Evolutionary conservation across 2,329 filamentous ascomycete genomes (phyloP).

Genomic region (Neopestalotiopsis sp.): DNA sequence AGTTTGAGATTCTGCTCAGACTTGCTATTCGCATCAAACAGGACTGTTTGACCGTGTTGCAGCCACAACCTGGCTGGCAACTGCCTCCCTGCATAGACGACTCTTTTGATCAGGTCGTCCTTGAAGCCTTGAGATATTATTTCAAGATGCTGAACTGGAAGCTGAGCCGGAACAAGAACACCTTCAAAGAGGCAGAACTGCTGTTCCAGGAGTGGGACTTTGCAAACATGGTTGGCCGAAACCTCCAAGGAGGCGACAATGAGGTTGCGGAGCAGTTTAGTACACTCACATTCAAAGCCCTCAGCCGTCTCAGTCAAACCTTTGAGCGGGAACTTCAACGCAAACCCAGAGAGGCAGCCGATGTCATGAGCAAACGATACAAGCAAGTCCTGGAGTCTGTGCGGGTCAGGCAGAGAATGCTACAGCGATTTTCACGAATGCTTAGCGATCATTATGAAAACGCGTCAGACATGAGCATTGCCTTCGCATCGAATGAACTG

Average conservation of each 20-base stretch:
- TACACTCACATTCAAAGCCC: constrained; percentile 88
- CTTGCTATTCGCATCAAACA: constrained; percentile 92
- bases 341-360: constrained; percentile 79
- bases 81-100: constrained; percentile 96
- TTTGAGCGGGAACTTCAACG: constrained; percentile 91
- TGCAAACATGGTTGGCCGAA: constrained; percentile 88
- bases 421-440: constrained; percentile 93
- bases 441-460: constrained; percentile 95
- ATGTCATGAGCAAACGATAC: constrained; percentile 96
- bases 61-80: constrained; percentile 92
- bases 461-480: constrained; percentile 91
- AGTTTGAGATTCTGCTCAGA: constrained; percentile 92
- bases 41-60: constrained; percentile 82
- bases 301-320: constrained; percentile 84
- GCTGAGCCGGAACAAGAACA: constrained; percentile 95
- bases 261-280: constrained; percentile 98
- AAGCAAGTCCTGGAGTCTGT: constrained; percentile 96
- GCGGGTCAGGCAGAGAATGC: constrained; percentile 91
- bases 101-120: constrained; percentile 87
- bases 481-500: constrained; percentile 69
- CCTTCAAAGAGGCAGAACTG: constrained; percentile 98
- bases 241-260: constrained; percentile 91
- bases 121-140: constrained; percentile 95
- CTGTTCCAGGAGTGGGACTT: constrained; percentile 98
- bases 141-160: constrained; percentile 99